Evolutionary conservation across 2,329 filamentous ascomycete genomes (phyloP).

Genomic region (Trichoderma cornu-damae): DNA sequence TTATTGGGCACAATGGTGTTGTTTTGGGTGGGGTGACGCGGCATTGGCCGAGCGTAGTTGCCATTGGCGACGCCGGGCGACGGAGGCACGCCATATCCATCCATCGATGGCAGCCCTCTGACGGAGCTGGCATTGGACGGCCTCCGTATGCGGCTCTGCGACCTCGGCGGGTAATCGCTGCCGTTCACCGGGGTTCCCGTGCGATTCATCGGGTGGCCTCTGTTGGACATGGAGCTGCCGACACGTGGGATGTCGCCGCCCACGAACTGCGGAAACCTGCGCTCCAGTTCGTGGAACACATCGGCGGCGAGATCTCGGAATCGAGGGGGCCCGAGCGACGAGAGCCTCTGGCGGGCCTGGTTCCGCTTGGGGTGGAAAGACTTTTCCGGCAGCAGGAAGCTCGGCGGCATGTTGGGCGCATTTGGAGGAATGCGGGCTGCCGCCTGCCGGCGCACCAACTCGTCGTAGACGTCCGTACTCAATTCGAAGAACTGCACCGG

Average conservation of each 20-base stretch:
- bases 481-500: constrained; percentile 94
- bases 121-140: constrained; percentile 61
- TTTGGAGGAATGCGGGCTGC: constrained; percentile 51
- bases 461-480: constrained; percentile 96
- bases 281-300: constrained; percentile 90
- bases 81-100: constrained; percentile 51
- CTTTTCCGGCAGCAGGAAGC: constrained; percentile 75
- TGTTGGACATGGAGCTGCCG: constrained; percentile 63
- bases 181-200: constrained; percentile 60
- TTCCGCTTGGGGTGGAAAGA: constrained; percentile 96
- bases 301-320: constrained; percentile 93
- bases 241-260: constrained; percentile 62
- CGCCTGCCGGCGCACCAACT: constrained; percentile 80
- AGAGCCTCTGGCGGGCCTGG: constrained; percentile 92
- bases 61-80: constrained; percentile 56
- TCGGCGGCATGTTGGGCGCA: constrained; percentile 53
- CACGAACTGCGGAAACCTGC: constrained; percentile 78
- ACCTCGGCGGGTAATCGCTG: constrained; percentile 45
- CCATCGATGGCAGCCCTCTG: constrained; percentile 39
- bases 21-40: constrained; percentile 80
- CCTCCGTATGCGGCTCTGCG: constrained; percentile 49
- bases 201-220: constrained; percentile 52
- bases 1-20: constrained; percentile 98
- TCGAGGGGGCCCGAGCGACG: constrained; percentile 76
- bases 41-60: constrained; percentile 69